Base-by-base conservation (phyloP, 768 basidiomycete genomes). In the Postia placenta region DNA sequence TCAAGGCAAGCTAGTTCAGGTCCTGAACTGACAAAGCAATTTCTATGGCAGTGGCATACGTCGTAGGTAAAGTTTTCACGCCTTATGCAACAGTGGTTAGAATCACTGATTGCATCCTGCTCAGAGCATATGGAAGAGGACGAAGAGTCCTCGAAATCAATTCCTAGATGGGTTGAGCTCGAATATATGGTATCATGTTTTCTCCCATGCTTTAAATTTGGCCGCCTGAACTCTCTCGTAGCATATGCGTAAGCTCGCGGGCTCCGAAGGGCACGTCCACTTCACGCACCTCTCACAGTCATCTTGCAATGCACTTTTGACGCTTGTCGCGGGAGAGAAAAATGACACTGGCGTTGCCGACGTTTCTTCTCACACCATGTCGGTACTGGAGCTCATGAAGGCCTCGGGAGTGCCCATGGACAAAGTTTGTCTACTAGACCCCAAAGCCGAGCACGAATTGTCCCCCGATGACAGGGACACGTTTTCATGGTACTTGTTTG, bases 121-220 rank as follows among this genome's bases (percentile, higher is more conserved):
- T 15, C 60, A 91, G 92, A 94, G 56, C 92, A 94, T 62, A 92
- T 97, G 87, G 94, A 97, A 63, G 91, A 93, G 43, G 94, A 97
- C 62, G 93, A 93, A 51, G 73, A 78, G 12, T 78, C 77, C 0
- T 72, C 81, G 1, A 79, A 76, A 56, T 74, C 85, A 2, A 77
- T 91, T 36, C 88, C 88, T 19, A 81, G 79, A 12, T 98, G 95
- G 95, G 94, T 97, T 26, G 79, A 86, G 57, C 79, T 97, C 41
- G 95, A 97, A 74, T 97, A 94, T 63, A 74, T 76, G 59, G 91
- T 45, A 11, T 23, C 11, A n/a, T 9, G 6, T 3, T 3, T 36
- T 17, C 19, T 23, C 28, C 14, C 20, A 27, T 26, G 19, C 7
- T 12, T 47, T 12, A 38, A 5, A 19, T 15, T 19, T 22, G 35